A percentile compares a stretch with the other conserved stretches of the same genome.
phyloP scores from a whole-genome alignment of 164 flowering plant genomes.

The Vitis cinerea region DNA sequence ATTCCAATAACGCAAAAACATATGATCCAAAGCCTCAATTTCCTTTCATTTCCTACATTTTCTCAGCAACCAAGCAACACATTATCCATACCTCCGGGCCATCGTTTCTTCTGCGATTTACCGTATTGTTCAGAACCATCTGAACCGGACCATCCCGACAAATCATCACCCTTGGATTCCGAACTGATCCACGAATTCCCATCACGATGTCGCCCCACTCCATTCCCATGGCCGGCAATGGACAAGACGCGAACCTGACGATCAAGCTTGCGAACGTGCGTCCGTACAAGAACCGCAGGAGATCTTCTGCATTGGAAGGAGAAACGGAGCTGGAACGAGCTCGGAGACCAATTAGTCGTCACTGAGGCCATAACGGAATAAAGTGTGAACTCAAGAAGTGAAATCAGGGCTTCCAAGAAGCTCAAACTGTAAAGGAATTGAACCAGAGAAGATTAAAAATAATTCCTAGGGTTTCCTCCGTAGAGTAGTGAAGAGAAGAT shows the following conservation, averaged over 20 bases:
- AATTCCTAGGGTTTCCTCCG: slow-evolving; percentile 3
- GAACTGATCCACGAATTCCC: slow-evolving; percentile 29
- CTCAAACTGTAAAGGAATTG: background rate
- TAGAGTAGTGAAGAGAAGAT: background rate
- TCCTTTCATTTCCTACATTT: too few relatives aligned
- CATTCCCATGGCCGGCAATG: slow-evolving; percentile 16
- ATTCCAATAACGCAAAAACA: background rate
- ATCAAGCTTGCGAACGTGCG: slow-evolving; percentile 11
- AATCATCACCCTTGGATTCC: slow-evolving; percentile 28
- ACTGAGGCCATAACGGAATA: slow-evolving; percentile 37
- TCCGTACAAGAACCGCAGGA: slow-evolving; percentile 16
- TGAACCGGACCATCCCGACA: slow-evolving; percentile 46
- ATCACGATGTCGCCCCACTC: slow-evolving; percentile 15
- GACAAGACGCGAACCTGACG: slow-evolving; percentile 20
- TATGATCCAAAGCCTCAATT: background rate
- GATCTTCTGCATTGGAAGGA: slow-evolving; percentile 36
- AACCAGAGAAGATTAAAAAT: background rate
- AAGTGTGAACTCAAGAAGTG: background rate
- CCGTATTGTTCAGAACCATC: slow-evolving; percentile 22
- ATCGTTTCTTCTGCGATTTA: slow-evolving; percentile 26
- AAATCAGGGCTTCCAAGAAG: too few relatives aligned
- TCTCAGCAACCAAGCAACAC: too few relatives aligned
- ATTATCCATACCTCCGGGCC: slow-evolving; percentile 42
- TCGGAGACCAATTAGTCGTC: slow-evolving; percentile 45
- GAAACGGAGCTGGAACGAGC: slow-evolving; percentile 66